These are phyloP conservation scores for Penicillium sp. DNA, from an alignment of 2,329 filamentous ascomycete genomes.

Conservation along the genomic window DNA sequence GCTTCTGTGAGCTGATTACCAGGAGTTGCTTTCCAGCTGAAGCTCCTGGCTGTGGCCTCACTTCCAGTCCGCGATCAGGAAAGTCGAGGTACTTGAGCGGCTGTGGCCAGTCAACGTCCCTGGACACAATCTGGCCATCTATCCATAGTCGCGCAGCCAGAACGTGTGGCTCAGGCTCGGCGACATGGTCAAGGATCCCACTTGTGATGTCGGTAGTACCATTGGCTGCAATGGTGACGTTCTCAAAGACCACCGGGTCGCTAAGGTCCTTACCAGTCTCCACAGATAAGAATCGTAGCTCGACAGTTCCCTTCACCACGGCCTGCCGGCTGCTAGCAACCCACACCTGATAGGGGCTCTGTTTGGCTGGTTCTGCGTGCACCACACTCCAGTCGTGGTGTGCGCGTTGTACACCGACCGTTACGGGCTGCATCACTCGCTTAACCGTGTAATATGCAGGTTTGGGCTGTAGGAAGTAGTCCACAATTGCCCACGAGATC, in stretches of 20 bases:
- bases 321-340: neutral
- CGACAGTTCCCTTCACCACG: neutral
- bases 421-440: neutral
- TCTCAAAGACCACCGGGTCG: neutral
- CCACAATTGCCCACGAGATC: neutral
- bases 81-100: neutral
- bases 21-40: neutral
- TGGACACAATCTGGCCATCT: neutral
- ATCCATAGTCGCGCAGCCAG: neutral
- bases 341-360: neutral
- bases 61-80: neutral
- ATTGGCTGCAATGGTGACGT: neutral
- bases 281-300: neutral
- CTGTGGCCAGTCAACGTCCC: neutral
- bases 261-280: neutral
- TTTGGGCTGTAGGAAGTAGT: neutral
- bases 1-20: neutral
- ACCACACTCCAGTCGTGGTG: neutral
- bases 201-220: neutral
- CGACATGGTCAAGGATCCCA: neutral
- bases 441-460: neutral
- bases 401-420: neutral
- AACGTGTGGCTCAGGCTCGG: neutral
- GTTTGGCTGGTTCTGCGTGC: neutral
- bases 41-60: neutral